phyloP scores from a whole-genome alignment of 2,329 filamentous ascomycete genomes.

The Calonectria naviculata region DNA sequence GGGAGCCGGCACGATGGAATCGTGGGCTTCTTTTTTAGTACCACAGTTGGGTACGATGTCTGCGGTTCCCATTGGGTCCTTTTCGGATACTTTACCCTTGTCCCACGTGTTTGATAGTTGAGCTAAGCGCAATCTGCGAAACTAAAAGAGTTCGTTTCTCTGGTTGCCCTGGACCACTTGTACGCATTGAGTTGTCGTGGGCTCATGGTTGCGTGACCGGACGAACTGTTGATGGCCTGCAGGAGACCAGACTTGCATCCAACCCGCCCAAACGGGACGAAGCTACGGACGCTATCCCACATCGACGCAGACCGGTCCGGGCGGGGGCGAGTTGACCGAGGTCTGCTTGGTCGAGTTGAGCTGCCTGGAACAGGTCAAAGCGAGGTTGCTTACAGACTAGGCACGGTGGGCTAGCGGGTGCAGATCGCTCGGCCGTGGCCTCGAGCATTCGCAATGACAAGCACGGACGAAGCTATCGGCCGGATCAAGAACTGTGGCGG shows the following conservation, averaged over 20 bases:
- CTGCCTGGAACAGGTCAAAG: neutral
- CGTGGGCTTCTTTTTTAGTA: neutral
- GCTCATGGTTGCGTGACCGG: neutral
- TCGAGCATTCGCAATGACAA: neutral
- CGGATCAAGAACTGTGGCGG: neutral
- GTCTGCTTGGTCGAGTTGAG: neutral
- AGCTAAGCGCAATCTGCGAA: neutral
- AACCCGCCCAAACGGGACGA: neutral
- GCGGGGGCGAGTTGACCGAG: neutral
- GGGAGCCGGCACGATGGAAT: neutral
- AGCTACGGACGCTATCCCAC: neutral
- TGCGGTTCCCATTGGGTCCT: neutral
- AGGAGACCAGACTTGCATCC: neutral
- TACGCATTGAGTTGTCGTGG: neutral
- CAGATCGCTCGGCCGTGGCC: neutral
- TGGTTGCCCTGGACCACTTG: neutral
- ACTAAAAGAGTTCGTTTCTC: neutral
- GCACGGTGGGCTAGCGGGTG: neutral
- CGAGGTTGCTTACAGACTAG: neutral
- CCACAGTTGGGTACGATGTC: neutral
- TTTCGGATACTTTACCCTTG: neutral
- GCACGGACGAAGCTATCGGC: conserved; percentile 1
- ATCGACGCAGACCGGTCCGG: neutral
- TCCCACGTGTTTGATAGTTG: conserved; percentile 4
- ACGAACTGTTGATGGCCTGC: conserved; percentile 1